Conservation (phyloP, 805 yeast genomes). For the Yamadazyma tumulicola region DNA sequence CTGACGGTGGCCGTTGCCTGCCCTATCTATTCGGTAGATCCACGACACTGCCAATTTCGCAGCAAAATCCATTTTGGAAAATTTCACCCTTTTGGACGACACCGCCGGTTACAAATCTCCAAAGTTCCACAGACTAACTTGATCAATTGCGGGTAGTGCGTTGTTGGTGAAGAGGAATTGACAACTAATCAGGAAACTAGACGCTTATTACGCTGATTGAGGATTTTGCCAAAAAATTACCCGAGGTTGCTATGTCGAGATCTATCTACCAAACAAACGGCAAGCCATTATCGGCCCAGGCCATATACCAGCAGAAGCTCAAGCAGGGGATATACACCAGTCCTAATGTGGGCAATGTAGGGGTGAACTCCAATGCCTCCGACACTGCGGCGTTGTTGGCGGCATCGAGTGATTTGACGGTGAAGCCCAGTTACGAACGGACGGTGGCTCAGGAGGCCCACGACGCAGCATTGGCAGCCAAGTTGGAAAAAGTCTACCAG, state of each 20-base stretch:
- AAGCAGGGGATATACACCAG: slow-evolving; percentile 65
- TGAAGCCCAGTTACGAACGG: slow-evolving; percentile 61
- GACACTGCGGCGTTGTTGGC: slow-evolving; percentile 79
- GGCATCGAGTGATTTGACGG: slow-evolving; percentile 58
- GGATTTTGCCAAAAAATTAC: too few species aligned
- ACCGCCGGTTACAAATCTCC: too few species aligned
- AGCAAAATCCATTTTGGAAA: too few species aligned
- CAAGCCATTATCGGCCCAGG: slow-evolving; percentile 69
- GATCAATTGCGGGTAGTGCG: too few species aligned
- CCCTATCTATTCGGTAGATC: too few species aligned
- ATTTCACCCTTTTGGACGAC: too few species aligned
- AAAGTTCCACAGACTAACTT: too few species aligned
- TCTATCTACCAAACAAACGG: slow-evolving; percentile 65
- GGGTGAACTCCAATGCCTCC: slow-evolving; percentile 66
- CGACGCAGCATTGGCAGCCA: slow-evolving; percentile 54
- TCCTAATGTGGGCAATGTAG: slow-evolving; percentile 45
- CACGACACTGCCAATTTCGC: too few species aligned
- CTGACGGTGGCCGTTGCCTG: too few species aligned
- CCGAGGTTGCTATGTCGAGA: neutral
- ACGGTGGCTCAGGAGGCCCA: slow-evolving; percentile 60
- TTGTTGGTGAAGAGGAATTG: too few species aligned
- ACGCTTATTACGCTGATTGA: too few species aligned
- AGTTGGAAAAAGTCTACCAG: slow-evolving; percentile 39
- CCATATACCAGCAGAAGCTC: slow-evolving; percentile 68
- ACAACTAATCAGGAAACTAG: too few species aligned